Base-by-base conservation (phyloP, 129 eudicot species). In the Flaveria linearis region DNA sequence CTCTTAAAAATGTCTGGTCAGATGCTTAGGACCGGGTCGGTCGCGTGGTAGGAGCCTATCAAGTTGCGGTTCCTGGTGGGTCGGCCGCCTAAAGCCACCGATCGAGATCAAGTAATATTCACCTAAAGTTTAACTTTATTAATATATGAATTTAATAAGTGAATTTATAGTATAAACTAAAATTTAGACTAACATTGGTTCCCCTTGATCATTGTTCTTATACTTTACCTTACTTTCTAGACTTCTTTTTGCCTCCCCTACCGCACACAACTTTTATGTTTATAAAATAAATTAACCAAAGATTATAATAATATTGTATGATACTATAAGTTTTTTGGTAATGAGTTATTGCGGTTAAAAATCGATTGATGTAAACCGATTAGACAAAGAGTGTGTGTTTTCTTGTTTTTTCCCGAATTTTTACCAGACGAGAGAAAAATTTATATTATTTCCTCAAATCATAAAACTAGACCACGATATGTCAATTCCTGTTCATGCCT, bases 221-320 rank as follows among this genome's bases (percentile, higher is more conserved):
- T 62, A 62, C 26, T 26, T 28, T 62, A 62, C 68, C 43, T 62
- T 62, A 28, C 68, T 62, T 62, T 62, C 41, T 14, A 28, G 68
- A 62, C 68, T 26, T 62, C 43, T 62, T 62, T 62, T 62, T 62
- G 68, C 68, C 68, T 62, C 68, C 68, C 30, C 68, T 6, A 28
- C 68, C 43, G 43, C 68, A 14, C 68, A 62, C 68, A 62, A 16
- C 33, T 62, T 26, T 28, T 28, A 28, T 62, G 41, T 62, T 62
- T 62, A 15, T 14, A 1, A 62, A 62, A 12, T 26, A 62, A 62
- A 28, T 26, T 13, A 12, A 61, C 5, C 5, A 26, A 15, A 2
- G 25, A 14, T 61, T 5, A 25, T 22, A 3, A 13, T 17, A 55
- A 20, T 55, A 55, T 17, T 55, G 5, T 36, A 36, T 36, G 41